Evolutionary conservation across 2,329 filamentous ascomycete species (phyloP), one percentile per base, ranked within the genome.

Genomic region (Aspergillus sp.): DNA sequence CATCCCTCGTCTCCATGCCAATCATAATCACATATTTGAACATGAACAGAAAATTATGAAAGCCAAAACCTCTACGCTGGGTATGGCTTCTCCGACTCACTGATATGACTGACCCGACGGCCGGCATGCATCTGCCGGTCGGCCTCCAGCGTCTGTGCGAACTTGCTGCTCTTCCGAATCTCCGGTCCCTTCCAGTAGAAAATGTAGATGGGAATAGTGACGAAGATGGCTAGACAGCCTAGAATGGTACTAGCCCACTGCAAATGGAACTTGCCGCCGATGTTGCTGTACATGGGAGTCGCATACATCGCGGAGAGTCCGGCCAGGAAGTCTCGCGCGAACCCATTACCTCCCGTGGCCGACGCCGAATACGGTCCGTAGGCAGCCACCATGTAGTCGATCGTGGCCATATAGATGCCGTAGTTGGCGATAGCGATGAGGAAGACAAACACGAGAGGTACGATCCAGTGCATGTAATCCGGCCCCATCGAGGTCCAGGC

Each of bases 361-460:
- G 88, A 90, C 1, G 89, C 89, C 2, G 88, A 85, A 71, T 90
- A 91, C 0, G 85, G 85, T 0, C 89, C 90, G 67, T 91, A 91
- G 0, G 88, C 87, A 59, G 86, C 87, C 39, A 91, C 85, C 84
- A 91, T 90, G 76, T 92, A 92, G 73, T 92, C 87, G 63, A 91
- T 89, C 1, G 88, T 90, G 1, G 88, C 87, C 85, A 90, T 90
- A 76, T 91, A 91, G 59, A 90, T 90, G 36, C 84, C 79, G 59
- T 89, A 90, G 68, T 92, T 92, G 57, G 89, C 89, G 54, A 92
- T 87, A 22, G 88, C 90, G 54, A 92, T 86, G 49, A 90, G 78
- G 16, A 80, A 81, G 1, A 83, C 81, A 63, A 88, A 90, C 51
- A 90, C 76, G 78, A 88, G 84, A 2, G 87, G 86, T 0, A 82